Base-by-base conservation (phyloP, 73 alveolate genomes). In the Paramecium bursaria region DNA sequence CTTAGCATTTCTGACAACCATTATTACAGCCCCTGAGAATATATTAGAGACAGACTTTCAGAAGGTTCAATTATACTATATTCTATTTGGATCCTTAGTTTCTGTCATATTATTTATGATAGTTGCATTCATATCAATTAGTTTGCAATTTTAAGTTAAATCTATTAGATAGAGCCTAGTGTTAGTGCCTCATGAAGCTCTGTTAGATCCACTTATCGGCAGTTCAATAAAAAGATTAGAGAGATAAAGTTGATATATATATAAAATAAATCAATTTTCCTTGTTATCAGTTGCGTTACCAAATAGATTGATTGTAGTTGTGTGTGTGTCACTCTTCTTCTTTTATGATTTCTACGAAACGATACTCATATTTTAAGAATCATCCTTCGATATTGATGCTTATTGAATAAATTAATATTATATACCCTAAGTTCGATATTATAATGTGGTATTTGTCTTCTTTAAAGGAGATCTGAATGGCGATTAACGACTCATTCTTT, bases 321-420 rank as follows among this genome's bases (percentile, higher is more conserved):
- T 30, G 17, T 57, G 31, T 57, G 76, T 48, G 33, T 57, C 76
- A 29, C 33, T 57, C 22, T 57, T 57, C 33, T 30, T 57, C 0
- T 30, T 57, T 57, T 48, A 57, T 5, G 76, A 57, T 23, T 30
- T 57, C 49, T 57, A 57, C 3, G 76, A 57, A n/a, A n/a, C n/a
- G n/a, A n/a, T n/a, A n/a, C n/a, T n/a, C 5, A 57, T 57, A 11
- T 57, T 50, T 57, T 48, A 57, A 30, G 26, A 30, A 30, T 57
- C 76, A 23, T 30, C 76, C 33, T 57, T 57, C 51, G 76, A 57
- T 27, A 57, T 57, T 17, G 76, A 57, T 4, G 76, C 76, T n/a
- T n/a, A n/a, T n/a, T n/a, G n/a, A n/a, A n/a, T n/a, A n/a, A n/a
- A n/a, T 57, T 30, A 57, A 4, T 1, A 27, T 27, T 1, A 1